phyloP scores from a whole-genome alignment of 257 asterid genomes.

The Agastache rugosa region DNA sequence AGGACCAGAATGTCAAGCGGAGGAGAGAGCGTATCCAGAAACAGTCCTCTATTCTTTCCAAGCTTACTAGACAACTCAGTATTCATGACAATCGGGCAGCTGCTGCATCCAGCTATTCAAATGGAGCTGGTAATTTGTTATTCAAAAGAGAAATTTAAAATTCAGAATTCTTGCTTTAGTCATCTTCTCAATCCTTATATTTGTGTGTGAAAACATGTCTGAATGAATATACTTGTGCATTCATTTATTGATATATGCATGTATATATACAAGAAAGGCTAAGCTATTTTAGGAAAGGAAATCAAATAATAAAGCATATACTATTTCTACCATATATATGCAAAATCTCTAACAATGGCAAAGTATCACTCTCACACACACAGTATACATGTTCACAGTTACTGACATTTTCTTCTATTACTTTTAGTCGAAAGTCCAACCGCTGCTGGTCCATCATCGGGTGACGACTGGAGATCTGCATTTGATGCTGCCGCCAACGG shows the following conservation, averaged over 20 bases:
- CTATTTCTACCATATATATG: neutral
- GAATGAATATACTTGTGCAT: neutral
- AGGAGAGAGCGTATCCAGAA: slow-evolving; percentile 78
- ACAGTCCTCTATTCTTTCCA: slow-evolving; percentile 83
- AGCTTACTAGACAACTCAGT: slow-evolving; percentile 79
- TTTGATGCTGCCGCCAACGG: slow-evolving; percentile 92
- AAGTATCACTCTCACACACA: neutral
- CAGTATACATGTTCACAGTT: neutral
- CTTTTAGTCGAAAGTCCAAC: slow-evolving; percentile 74
- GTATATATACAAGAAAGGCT: neutral
- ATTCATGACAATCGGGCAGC: slow-evolving; percentile 87
- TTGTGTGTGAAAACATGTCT: too few relatives aligned
- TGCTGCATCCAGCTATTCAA: slow-evolving; percentile 69
- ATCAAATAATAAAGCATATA: neutral
- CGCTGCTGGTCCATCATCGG: slow-evolving; percentile 65
- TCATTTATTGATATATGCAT: neutral
- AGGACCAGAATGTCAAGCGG: slow-evolving; percentile 81
- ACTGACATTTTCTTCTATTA: slow-evolving; percentile 3
- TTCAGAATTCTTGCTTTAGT: neutral
- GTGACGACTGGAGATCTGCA: slow-evolving; percentile 97
- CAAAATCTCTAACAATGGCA: neutral
- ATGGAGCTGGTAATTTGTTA: slow-evolving; percentile 62
- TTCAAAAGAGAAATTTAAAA: neutral
- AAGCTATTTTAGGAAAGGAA: neutral
- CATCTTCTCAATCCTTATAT: neutral